Conservation (phyloP, 2,329 filamentous ascomycete species). For the Curvularia spicifera region DNA sequence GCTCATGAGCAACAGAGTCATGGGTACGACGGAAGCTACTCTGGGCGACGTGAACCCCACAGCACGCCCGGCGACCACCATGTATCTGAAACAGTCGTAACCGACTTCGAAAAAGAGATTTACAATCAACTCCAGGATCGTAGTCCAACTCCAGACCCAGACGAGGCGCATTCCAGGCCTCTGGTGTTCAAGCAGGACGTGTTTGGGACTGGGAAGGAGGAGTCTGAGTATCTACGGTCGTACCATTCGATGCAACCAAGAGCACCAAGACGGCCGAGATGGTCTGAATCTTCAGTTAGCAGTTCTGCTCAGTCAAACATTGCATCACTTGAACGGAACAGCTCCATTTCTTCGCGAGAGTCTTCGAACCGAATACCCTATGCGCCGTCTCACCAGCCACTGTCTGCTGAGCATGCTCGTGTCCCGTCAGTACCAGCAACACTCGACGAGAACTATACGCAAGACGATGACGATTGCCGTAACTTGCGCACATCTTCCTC, state of each 20-base stretch:
- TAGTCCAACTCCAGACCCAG: slow-evolving; percentile 11
- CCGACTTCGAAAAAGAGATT: slow-evolving; percentile 17
- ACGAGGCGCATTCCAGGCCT: not conserved
- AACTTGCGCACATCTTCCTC: slow-evolving; percentile 5
- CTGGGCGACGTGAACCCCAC: slow-evolving; percentile 28
- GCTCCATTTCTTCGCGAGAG: slow-evolving; percentile 35
- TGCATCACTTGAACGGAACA: slow-evolving; percentile 35
- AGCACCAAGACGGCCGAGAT: slow-evolving; percentile 21
- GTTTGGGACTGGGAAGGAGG: slow-evolving; percentile 21
- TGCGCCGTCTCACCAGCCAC: slow-evolving; percentile 6
- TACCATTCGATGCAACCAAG: slow-evolving; percentile 18
- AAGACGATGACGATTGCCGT: not conserved
- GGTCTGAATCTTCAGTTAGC: slow-evolving; percentile 31
- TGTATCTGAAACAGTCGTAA: slow-evolving; percentile 15
- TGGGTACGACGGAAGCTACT: slow-evolving; percentile 7
- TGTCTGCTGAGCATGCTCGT: not conserved
- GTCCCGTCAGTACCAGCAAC: slow-evolving; percentile 7
- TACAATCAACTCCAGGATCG: slow-evolving; percentile 23
- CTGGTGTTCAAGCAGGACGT: slow-evolving; percentile 26
- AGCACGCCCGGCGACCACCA: slow-evolving; percentile 26
- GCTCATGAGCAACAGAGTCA: slow-evolving; percentile 8
- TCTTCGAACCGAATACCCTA: slow-evolving; percentile 22
- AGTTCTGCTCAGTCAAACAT: slow-evolving; percentile 39
- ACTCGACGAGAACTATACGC: slow-evolving; percentile 3
- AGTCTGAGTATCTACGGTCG: slow-evolving; percentile 13